Base-by-base conservation (phyloP, 805 yeast genomes). In the Candida silvicultrix region DNA sequence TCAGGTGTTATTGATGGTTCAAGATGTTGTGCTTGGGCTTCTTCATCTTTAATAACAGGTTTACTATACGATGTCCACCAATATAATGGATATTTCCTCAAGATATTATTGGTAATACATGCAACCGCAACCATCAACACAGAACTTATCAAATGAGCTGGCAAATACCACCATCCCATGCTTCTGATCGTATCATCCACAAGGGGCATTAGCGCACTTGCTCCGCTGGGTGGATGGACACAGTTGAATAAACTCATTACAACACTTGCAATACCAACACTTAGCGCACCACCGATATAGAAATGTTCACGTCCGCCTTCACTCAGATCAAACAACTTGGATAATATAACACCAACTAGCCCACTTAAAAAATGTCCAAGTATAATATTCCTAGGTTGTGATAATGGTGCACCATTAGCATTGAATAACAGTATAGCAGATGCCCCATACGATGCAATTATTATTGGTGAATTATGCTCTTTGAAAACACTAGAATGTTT, bases 221-320 rank as follows among this genome's bases (percentile, higher is more conserved):
- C 87, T 2, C 89, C 89, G 1, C 83, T 81, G 0, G 89, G 89
- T 0, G 89, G 89, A 57, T 83, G 88, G 1, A 80, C 75, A 47
- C 81, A 74, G 49, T 78, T 78, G 5, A 71, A 59, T 1, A 79
- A 49, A 14, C 74, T 62, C 84, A 80, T 80, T 2, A 65, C 59
- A 11, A 76, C 78, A 9, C 82, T 74, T 2, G 83, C 54, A 5
- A 78, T 48, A 0, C 73, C 82, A 8, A 80, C 83, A 35, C 80
- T 66, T 28, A 82, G 56, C 0, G 83, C 82, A 2, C 81, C 87
- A 16, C 74, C 69, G 9, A 78, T 67, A 75, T 83, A 82, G 49
- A 75, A 68, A 58, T 78, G 67, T 23, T 71, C 64, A 36, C 64
- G 59, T 2, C 81, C 80, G 2, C 53, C 60, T 3, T 57, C 49